Evolutionary conservation across 306 rosid genomes (phyloP), one percentile per base, ranked within the genome.

Genomic region (Vigna reflexopilosa): DNA sequence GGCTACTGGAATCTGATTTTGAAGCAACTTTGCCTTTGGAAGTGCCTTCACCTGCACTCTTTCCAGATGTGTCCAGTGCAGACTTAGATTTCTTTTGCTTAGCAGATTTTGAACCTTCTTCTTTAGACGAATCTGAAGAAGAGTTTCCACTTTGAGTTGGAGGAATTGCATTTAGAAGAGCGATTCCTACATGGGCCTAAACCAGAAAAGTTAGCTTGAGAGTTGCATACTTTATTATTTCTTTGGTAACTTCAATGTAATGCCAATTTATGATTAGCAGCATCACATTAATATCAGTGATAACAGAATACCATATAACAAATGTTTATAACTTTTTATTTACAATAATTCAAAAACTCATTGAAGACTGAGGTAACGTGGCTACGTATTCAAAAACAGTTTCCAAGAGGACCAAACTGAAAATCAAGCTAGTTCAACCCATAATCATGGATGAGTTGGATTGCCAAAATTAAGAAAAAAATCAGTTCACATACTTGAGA

Each of bases 161-260:
- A 73, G 94, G 91, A 52, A 88, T 72, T 1, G 94, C 98, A 81
- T 96, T 96, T 81, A 96, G 81, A 59, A 96, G 87, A 79, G 98
- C 99, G 80, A 96, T 90, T 72, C 99, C 99, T 24, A 93, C 99
- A 64, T 96, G 87, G 70, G 99, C 98, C 98, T 95, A 89, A 74
- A 73, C 85, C 59, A 87, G 52, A 81, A 36, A 77, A 71, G 80
- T 81, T 79, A 83, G 79, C 14, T 56, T n/a, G 10, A 59, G 67
- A 67, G 26, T 58, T 54, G 54, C 62, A 62, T 67, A 78, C 65
- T 65, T 36, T 54, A 22, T 50, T 63, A 61, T 61, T 34, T 62
- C 11, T 49, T 80, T 6, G 61, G 77, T 72, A 62, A 80, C 48
- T 69, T 48, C 20, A 72, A 16, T 42, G 28, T 22, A 70, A 63